Percentiles rank a stretch among this genome's conserved stretches.
Conservation (phyloP, 331 rosid species). For the Malus hybrid region DNA sequence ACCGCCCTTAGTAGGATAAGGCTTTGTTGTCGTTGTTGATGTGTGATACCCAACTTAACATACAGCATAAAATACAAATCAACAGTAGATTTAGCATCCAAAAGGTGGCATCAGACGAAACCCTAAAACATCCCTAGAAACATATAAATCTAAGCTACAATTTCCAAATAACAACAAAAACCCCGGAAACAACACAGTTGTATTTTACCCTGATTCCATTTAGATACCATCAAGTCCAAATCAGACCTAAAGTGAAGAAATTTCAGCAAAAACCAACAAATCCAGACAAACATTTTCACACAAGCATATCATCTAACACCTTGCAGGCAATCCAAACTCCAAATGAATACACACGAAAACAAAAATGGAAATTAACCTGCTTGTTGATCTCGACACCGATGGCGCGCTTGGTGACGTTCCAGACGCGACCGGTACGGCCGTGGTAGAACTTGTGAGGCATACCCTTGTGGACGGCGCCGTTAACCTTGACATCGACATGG, state of each 20-base stretch:
- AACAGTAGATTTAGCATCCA: neutral
- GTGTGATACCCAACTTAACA: neutral
- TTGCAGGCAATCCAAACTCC: neutral
- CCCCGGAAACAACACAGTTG: no score
- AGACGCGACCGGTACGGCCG: constrained; percentile 89
- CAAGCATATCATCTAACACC: neutral
- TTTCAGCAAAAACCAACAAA: neutral
- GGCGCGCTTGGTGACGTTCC: constrained; percentile 89
- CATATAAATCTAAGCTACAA: neutral
- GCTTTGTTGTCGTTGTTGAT: no score
- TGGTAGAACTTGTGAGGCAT: constrained; percentile 96
- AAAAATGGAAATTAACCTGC: constrained; percentile 38
- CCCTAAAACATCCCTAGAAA: no score
- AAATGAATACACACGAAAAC: neutral
- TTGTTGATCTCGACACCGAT: constrained; percentile 83
- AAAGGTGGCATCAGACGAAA: neutral
- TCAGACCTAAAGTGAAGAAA: no score
- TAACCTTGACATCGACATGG: constrained; percentile 73
- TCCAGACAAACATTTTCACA: neutral
- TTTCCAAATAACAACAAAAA: no score
- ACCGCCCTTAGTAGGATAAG: no score
- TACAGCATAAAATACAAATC: neutral
- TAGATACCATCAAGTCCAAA: neutral
- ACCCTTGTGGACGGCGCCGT: constrained; percentile 85
- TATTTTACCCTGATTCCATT: neutral